Base-by-base conservation (phyloP, 331 rosid genomes). In the Quercus tomentella region DNA sequence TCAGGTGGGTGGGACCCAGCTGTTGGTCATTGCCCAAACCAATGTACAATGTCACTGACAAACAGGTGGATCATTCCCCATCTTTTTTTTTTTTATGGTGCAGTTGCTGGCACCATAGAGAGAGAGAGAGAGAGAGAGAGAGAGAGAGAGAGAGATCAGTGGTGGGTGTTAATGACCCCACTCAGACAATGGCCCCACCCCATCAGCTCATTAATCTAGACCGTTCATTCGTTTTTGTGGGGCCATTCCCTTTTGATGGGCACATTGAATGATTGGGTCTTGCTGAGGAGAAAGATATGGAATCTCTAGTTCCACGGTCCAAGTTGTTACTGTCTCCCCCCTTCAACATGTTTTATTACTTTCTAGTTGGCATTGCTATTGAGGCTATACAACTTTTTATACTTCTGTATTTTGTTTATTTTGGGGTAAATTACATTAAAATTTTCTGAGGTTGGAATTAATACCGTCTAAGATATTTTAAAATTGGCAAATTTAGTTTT, bases 21-120 rank as follows among this genome's bases (percentile, higher is more conserved):
- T 88, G 88, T 86, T 83, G 93, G 86, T 87, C 84, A 81, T 91
- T 88, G 91, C 89, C 94, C 87, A 43, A 89, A 89, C 97, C 97
- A 88, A 82, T 88, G 88, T 91, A 87, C 94, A 83, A 91, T 86
- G 90, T 89, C 93, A 91, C 97, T 94, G 97, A 94, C 97, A 91
- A 92, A 91, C 98, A 91, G 98, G 98, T 94, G 98, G 97, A 94
- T 92, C 97, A 94, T 94, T 94, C 98, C 87, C 74, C 85, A 56
- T 81, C 82, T 26, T 26, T 63, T 75, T 87, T 75, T 87, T 67
- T 41, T 62, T 66, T 63, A 83, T 73, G 88, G 85, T 80, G 81
- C 83, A 81, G 85, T 78, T 81, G 88, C 87, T 79, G 87, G 80
- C 84, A 81, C 83, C 77, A 83, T 74, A 72, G 30, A 26, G 30